These are phyloP conservation scores for Backusella tuberculispora DNA, from an alignment of 192 early-diverging fungal genomes.

Conservation along the genomic window DNA sequence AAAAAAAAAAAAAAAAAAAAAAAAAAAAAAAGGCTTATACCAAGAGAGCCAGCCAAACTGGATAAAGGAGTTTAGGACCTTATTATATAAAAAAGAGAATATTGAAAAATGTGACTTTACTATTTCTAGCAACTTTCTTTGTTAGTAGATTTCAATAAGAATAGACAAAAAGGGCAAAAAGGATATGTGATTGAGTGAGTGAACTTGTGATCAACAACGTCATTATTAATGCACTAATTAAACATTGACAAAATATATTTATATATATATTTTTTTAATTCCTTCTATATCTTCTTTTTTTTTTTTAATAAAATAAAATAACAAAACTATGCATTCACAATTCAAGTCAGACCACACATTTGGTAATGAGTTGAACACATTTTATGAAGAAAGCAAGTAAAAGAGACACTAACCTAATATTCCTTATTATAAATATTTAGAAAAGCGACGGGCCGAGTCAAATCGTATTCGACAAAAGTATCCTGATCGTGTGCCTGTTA, in stretches of 20 bases:
- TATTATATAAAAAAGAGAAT: too few species aligned
- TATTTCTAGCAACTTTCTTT: not conserved
- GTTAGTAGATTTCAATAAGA: not conserved
- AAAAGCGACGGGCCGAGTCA: conserved; percentile 94
- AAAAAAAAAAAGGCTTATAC: too few species aligned
- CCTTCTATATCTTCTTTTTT: not conserved
- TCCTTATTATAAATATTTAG: too few species aligned
- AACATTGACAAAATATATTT: not conserved
- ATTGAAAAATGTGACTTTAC: too few species aligned
- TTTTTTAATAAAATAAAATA: not conserved
- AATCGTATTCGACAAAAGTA: conserved; percentile 97
- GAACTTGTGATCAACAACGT: conserved; percentile 4
- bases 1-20: too few species aligned
- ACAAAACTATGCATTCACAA: conserved; percentile 69
- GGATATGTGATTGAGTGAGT: not conserved
- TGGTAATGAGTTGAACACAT: conserved; percentile 65
- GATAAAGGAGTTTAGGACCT: too few species aligned
- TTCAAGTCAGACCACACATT: conserved; percentile 97
- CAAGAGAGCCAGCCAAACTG: too few species aligned
- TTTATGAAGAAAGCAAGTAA: too few species aligned
- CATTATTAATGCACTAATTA: not conserved
- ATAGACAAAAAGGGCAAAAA: not conserved
- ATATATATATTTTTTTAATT: not conserved
- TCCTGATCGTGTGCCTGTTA: conserved; percentile 88
- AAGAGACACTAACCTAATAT: too few species aligned